These are phyloP conservation scores for Apium graveolens DNA, from an alignment of 129 eudicot genomes.

Conservation along the genomic window DNA sequence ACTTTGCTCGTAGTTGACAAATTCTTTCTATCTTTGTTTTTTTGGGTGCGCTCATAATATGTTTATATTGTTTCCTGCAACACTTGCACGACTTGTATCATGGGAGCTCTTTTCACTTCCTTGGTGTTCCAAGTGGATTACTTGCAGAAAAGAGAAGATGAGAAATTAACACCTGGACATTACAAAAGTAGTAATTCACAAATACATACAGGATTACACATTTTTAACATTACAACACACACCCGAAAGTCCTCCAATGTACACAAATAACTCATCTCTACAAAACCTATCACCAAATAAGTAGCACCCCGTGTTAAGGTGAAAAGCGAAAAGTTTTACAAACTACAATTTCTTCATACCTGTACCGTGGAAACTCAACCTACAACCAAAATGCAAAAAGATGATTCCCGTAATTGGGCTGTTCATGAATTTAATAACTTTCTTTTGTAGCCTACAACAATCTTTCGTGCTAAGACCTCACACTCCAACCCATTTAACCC, in stretches of 20 bases:
- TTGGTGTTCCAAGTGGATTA: neutral
- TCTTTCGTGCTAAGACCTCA: constrained; percentile 8
- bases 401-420: neutral
- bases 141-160: neutral
- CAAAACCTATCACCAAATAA: constrained; percentile 11
- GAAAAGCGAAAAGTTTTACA: neutral
- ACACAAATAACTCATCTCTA: constrained; percentile 27
- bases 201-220: constrained; percentile 15
- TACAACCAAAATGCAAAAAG: neutral
- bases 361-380: neutral
- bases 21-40: no score
- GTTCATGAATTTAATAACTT: neutral
- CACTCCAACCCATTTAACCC: constrained; percentile 98
- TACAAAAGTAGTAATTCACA: neutral
- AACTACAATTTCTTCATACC: constrained; percentile 8
- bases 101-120: no score
- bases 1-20: no score
- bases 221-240: constrained; percentile 11
- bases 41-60: no score
- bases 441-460: neutral
- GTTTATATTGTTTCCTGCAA: no score
- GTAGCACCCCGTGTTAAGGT: neutral
- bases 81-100: neutral
- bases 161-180: neutral
- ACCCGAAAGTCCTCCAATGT: constrained; percentile 16